Evolutionary conservation across 495 filamentous ascomycete species (phyloP).

Genomic region (Cercophora sp.): DNA sequence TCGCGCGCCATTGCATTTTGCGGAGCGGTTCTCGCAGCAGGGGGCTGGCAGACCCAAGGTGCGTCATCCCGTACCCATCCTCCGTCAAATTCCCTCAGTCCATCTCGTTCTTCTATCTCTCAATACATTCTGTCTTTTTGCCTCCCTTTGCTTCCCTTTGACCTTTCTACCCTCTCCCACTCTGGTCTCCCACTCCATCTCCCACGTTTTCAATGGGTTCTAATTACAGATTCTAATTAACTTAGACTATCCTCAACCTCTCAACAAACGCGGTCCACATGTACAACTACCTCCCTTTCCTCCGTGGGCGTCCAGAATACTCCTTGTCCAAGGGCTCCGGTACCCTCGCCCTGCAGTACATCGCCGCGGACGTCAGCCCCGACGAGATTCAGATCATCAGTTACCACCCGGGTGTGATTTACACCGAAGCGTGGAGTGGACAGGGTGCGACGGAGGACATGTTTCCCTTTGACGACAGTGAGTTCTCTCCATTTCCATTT

Average conservation of each 20-base stretch:
- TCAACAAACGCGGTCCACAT: slow-evolving; percentile 25
- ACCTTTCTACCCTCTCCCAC: neutral
- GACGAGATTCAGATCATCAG: slow-evolving; percentile 37
- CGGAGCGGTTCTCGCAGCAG: slow-evolving; percentile 29
- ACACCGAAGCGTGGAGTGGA: slow-evolving; percentile 19
- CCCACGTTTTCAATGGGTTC: no score
- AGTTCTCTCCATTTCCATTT: slow-evolving; percentile 1
- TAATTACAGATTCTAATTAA: no score
- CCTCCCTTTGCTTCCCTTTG: no score
- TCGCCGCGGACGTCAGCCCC: slow-evolving; percentile 24
- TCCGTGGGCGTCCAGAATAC: slow-evolving; percentile 18
- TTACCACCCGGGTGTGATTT: slow-evolving; percentile 39
- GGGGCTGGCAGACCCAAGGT: slow-evolving; percentile 11
- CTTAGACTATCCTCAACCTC: slow-evolving; percentile 23
- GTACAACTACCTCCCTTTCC: neutral
- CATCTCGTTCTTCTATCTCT: no score
- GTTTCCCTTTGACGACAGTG: slow-evolving; percentile 32
- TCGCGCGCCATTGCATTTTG: slow-evolving; percentile 25
- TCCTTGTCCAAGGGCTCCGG: slow-evolving; percentile 33
- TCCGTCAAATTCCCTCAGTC: no score
- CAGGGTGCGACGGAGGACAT: slow-evolving; percentile 14
- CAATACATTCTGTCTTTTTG: no score
- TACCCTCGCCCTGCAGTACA: slow-evolving; percentile 23
- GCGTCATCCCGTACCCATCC: no score
- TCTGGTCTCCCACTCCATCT: neutral